Base-by-base conservation (phyloP, 805 yeast species). In the Barnettozyma botsteinii region DNA sequence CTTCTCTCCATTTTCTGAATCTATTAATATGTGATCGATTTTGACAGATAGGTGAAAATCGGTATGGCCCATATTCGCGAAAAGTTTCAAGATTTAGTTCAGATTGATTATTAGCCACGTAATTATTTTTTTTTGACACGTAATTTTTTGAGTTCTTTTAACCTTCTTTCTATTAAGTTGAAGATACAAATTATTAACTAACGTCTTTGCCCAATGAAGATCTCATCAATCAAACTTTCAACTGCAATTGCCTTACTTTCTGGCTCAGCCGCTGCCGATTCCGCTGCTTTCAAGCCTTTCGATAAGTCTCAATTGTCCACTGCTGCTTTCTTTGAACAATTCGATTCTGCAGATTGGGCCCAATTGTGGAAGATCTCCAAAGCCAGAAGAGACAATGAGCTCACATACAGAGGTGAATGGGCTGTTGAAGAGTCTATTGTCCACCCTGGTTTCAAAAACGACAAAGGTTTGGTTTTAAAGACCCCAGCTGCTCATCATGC, bases 401-500 rank as follows among this genome's bases (percentile, higher is more conserved):
- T 73, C 49, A 56, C 78, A 3, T 86, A 83, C 55, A 70, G 59
- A 24, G 96, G 96, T 17, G 64, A 75, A 56, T 87, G 96, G 96
- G 64, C 65, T 7, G 67, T 88, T 31, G 87, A 81, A 57, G 85
- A 79, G 57, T 60, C 84, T 1, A 47, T 65, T 14, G 70, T 68
- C 23, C 68, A 72, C 52, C 77, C 80, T 1, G 93, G 82, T 0
- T 74, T 77, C 50, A 57, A 53, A 13, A 74, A 75, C 43, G 96
- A 88, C 61, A 70, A 71, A 46, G 95, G 94, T 6, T 72, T 89
- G 39, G 91, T 85, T 4, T 72, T 82, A 59, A 82, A 81, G 55
- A 65, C 81, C 15, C 78, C 79, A 34, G 88, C 94, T 30, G 81
- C 86, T 19, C 85, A 78, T 55, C 88, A 86, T 59, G 95, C 94